These are phyloP conservation scores for Yarrowia divulgata DNA, from an alignment of 805 yeast genomes.

Conservation along the genomic window DNA sequence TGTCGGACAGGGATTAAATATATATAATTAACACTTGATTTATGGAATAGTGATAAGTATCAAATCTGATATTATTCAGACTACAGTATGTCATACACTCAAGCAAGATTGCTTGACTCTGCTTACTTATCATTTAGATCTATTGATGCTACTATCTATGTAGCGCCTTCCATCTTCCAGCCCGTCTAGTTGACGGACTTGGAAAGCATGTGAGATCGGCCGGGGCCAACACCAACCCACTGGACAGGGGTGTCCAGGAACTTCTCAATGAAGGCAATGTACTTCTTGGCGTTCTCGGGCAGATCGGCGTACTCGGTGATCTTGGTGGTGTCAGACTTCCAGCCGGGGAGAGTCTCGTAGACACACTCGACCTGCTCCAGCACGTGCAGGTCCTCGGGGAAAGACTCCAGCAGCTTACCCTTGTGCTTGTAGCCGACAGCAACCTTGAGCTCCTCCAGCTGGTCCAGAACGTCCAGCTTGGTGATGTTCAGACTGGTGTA, in stretches of 20 bases:
- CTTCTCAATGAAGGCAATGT: conserved; percentile 85
- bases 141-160: conserved; percentile 22
- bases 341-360: conserved; percentile 91
- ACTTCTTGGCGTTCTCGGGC: conserved; percentile 86
- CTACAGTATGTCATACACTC: no score
- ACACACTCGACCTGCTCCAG: conserved; percentile 91
- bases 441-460: conserved; percentile 85
- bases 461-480: conserved; percentile 92
- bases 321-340: conserved; percentile 84
- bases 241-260: conserved; percentile 82
- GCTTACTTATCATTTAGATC: conserved; percentile 5
- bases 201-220: conserved; percentile 88
- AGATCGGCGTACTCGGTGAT: conserved; percentile 74
- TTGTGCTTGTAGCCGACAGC: conserved; percentile 83
- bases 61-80: no score
- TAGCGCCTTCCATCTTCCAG: conserved; percentile 37
- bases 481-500: conserved; percentile 94
- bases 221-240: conserved; percentile 99
- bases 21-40: not conserved
- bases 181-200: conserved; percentile 28
- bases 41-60: no score
- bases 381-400: conserved; percentile 90
- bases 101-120: no score
- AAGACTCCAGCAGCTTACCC: conserved; percentile 75
- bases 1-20: not conserved